phyloP scores from a whole-genome alignment of 2,329 filamentous ascomycete genomes.

The Fusarium liriodendri region DNA sequence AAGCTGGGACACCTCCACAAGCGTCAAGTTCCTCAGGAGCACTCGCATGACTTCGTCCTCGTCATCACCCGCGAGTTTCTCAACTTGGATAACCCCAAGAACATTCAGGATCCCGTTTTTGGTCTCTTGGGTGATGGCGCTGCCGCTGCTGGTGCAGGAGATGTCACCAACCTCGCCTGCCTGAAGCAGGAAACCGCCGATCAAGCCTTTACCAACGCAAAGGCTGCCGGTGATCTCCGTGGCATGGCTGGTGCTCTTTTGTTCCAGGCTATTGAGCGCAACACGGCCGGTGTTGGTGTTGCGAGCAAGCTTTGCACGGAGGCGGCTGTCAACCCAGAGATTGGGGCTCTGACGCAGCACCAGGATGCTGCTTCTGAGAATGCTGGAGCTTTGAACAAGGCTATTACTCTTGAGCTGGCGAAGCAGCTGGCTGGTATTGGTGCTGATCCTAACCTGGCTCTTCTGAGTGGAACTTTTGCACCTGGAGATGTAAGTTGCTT shows the following conservation, averaged over 20 bases:
- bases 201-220: constrained; percentile 70
- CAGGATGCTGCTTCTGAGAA: constrained; percentile 73
- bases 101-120: constrained; percentile 65
- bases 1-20: constrained; percentile 19
- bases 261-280: constrained; percentile 65
- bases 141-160: constrained; percentile 56
- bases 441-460: constrained; percentile 70
- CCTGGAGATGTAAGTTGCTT: constrained; percentile 63
- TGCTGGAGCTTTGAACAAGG: constrained; percentile 69
- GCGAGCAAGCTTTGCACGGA: constrained; percentile 58
- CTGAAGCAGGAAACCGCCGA: constrained; percentile 64
- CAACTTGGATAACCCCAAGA: constrained; percentile 61
- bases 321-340: constrained; percentile 72
- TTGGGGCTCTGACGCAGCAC: constrained; percentile 72
- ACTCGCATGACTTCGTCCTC: constrained; percentile 64
- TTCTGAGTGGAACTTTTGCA: constrained; percentile 71
- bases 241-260: constrained; percentile 66
- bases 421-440: constrained; percentile 70
- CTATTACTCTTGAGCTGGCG: constrained; percentile 68
- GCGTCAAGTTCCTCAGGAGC: constrained; percentile 66
- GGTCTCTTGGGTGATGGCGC: constrained; percentile 55
- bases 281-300: constrained; percentile 52
- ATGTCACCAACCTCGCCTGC: constrained; percentile 56
- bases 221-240: constrained; percentile 61
- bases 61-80: constrained; percentile 56